Conservation (phyloP, 768 basidiomycete species). For the Termitomyces sp. region DNA sequence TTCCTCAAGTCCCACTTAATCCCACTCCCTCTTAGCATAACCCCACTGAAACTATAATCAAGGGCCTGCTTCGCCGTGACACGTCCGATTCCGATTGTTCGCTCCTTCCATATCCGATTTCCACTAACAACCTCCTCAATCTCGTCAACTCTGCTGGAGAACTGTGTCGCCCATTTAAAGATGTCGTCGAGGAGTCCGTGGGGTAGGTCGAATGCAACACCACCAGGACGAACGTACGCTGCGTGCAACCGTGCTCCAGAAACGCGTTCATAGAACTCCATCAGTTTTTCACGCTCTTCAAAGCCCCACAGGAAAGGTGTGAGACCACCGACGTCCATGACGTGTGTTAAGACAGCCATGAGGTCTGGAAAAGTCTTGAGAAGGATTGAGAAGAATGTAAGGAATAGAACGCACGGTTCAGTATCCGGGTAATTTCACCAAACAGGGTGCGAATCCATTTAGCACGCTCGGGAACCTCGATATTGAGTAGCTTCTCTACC, state of each 20-base stretch:
- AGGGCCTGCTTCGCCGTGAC: slow-evolving; percentile 92
- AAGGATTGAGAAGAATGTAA: slow-evolving; percentile 5
- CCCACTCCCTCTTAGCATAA: slow-evolving; percentile 94
- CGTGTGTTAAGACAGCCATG: slow-evolving; percentile 95
- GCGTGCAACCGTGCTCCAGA: slow-evolving; percentile 96
- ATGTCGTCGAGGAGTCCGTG: slow-evolving; percentile 99
- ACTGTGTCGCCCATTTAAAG: slow-evolving; percentile 97
- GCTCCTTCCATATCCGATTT: slow-evolving; percentile 97
- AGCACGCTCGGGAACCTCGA: slow-evolving; percentile 94
- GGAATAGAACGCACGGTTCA: slow-evolving; percentile 67
- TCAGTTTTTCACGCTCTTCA: slow-evolving; percentile 99
- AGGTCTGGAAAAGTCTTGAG: slow-evolving; percentile 50
- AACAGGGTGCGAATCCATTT: slow-evolving; percentile 98
- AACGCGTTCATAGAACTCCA: slow-evolving; percentile 99
- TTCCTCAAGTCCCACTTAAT: slow-evolving; percentile 95
- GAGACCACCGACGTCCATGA: slow-evolving; percentile 96
- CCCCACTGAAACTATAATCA: slow-evolving; percentile 92
- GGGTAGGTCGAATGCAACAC: slow-evolving; percentile 96
- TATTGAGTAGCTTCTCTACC: slow-evolving; percentile 96
- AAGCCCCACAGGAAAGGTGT: slow-evolving; percentile 99
- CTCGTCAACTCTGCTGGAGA: slow-evolving; percentile 86
- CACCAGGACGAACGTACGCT: slow-evolving; percentile 97
- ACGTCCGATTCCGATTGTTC: slow-evolving; percentile 85
- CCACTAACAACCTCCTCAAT: slow-evolving; percentile 97
- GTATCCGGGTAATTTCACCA: slow-evolving; percentile 92